Base-by-base conservation (phyloP, 2,329 filamentous ascomycete genomes). In the Cladosporium sphaerospermum region DNA sequence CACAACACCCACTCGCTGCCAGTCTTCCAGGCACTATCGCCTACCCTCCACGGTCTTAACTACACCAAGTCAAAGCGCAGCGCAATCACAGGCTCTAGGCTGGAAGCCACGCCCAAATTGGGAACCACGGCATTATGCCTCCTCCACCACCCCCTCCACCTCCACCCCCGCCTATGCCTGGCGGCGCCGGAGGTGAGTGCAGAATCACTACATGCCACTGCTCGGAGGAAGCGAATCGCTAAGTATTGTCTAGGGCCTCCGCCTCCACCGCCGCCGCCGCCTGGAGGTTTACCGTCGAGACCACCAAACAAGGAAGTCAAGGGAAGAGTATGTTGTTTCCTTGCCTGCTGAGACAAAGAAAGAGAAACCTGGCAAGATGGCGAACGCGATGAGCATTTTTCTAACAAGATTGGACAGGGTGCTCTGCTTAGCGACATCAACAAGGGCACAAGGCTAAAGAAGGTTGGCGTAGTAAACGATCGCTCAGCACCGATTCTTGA, bases 351-450 rank as follows among this genome's bases (percentile, higher is more conserved):
- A 7, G n/a, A 33, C n/a, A 19, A 33, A 11, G 31, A 45, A 23
- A 18, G 18, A n/a, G 13, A 32, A n/a, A 13, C 42, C 4, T 28
- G 23, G 4, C 23, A 5, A 5, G 23, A 28, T 14, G n/a, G 36
- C 11, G 36, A 39, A n/a, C n/a, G 36, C 36, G 10, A 14, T 2
- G 10, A 9, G 11, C 9, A 42, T 9, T 3, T 28, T 5, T 18
- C 33, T 47, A 32, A 54, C 37, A n/a, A n/a, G 9, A n/a, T 34
- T 4, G 36, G 13, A 1, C 63, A 97, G 92, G 86, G 86, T 62
- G 91, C 92, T 52, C 78, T 99, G 34, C 81, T 97, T 42, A 80
- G 83, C 65, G 92, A 97, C 70, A 99, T 99, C 62, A 75, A 77
- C 60, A 95, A 95, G 70, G 93, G 92, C 59, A 78, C 74, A 61